These are phyloP conservation scores for Nigrospora sphaerica DNA, from an alignment of 2,329 filamentous ascomycete species.

Conservation along the genomic window DNA sequence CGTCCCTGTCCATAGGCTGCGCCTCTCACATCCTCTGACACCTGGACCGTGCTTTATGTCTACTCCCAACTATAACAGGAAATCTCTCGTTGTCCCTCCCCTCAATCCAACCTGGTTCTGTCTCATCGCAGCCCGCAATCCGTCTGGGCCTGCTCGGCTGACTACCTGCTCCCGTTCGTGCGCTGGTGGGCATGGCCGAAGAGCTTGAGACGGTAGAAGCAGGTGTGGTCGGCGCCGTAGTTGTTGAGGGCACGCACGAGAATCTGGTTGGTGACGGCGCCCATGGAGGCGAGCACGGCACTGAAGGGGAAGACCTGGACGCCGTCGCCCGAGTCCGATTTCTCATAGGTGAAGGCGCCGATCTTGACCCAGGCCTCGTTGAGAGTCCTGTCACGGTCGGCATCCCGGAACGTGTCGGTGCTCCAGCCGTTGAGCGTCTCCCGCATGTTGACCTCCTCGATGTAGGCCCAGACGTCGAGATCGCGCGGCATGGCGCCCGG, in stretches of 20 bases:
- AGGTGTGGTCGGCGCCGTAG: slow-evolving; percentile 55
- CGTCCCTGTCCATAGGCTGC: too few relatives aligned
- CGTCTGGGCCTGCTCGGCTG: too few relatives aligned
- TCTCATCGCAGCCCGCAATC: too few relatives aligned
- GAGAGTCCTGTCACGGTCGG: slow-evolving; percentile 16
- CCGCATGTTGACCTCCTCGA: slow-evolving; percentile 37
- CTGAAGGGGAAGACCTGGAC: slow-evolving; percentile 48
- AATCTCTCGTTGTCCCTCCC: too few relatives aligned
- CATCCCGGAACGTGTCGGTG: slow-evolving; percentile 29
- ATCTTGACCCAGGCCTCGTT: slow-evolving; percentile 47
- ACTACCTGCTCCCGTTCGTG: too few relatives aligned
- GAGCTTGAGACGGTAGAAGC: slow-evolving; percentile 56
- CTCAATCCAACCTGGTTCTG: too few relatives aligned
- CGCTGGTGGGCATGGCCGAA: slow-evolving; percentile 34
- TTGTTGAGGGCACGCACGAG: slow-evolving; percentile 51
- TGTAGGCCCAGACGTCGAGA: slow-evolving; percentile 63
- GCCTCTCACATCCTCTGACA: too few relatives aligned
- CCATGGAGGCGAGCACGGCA: slow-evolving; percentile 38
- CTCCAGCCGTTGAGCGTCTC: slow-evolving; percentile 36
- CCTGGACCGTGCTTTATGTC: too few relatives aligned
- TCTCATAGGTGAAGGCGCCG: slow-evolving; percentile 46
- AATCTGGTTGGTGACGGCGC: slow-evolving; percentile 42
- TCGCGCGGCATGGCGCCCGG: slow-evolving; percentile 56
- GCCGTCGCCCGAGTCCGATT: slow-evolving; percentile 31
- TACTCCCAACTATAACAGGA: too few relatives aligned